Percentiles rank a stretch among this genome's conserved stretches.
Evolutionary conservation across 2,329 filamentous ascomycete genomes (phyloP).

Genomic region (Beauveria sp.): DNA sequence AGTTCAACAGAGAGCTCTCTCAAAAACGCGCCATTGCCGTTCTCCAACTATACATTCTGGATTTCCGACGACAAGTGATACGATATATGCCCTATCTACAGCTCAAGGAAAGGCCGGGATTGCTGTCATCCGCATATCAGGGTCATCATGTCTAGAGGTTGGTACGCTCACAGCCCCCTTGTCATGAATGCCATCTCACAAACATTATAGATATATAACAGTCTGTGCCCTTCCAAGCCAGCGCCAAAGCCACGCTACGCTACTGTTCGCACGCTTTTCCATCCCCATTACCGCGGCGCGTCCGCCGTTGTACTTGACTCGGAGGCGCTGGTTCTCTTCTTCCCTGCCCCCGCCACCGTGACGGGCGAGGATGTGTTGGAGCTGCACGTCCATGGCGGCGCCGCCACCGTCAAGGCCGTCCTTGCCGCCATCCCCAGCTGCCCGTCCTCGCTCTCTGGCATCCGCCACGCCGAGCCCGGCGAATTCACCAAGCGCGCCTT

Average conservation of each 20-base stretch:
- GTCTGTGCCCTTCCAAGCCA: slow-evolving; percentile 40
- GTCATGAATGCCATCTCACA: neutral
- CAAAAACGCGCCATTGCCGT: neutral
- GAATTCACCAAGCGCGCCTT: slow-evolving; percentile 95
- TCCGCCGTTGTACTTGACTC: slow-evolving; percentile 57
- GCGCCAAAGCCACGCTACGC: slow-evolving; percentile 50
- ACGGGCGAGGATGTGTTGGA: slow-evolving; percentile 93
- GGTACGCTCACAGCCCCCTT: slow-evolving; percentile 13
- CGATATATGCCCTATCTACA: slow-evolving; percentile 89
- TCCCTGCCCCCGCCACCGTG: slow-evolving; percentile 71
- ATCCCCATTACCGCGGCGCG: slow-evolving; percentile 28
- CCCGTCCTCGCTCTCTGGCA: slow-evolving; percentile 21
- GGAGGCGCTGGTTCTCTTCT: slow-evolving; percentile 72
- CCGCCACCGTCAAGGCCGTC: slow-evolving; percentile 81
- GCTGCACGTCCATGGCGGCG: slow-evolving; percentile 87
- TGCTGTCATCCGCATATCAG: slow-evolving; percentile 82
- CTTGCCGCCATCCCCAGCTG: slow-evolving; percentile 65
- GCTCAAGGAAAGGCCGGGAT: slow-evolving; percentile 82
- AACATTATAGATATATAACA: slow-evolving; percentile 38
- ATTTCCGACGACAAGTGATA: slow-evolving; percentile 37
- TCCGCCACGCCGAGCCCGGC: slow-evolving; percentile 88
- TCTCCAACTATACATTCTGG: neutral
- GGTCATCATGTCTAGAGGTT: slow-evolving; percentile 63
- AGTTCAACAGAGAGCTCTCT: neutral
- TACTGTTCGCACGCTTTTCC: slow-evolving; percentile 64